A percentile compares a stretch with the other conserved stretches of the same genome.
Conservation (phyloP, 2,329 filamentous ascomycete genomes). For the Magnaporthiopsis poae region DNA sequence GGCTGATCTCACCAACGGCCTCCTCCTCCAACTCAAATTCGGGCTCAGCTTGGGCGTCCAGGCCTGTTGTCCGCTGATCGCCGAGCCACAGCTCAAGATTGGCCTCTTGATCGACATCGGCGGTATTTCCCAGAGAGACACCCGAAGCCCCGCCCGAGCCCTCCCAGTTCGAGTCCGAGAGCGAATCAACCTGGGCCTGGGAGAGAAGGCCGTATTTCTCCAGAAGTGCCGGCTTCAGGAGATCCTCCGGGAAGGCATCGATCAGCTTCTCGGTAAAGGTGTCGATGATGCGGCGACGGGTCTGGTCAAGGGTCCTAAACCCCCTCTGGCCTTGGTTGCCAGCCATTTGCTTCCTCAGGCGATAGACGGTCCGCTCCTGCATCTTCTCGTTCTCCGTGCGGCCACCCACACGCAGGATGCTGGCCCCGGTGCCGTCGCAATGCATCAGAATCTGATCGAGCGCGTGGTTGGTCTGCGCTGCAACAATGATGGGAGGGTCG, state of each 20-base stretch:
- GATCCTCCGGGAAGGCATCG: slow-evolving; percentile 27
- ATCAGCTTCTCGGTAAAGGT: slow-evolving; percentile 32
- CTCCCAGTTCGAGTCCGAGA: slow-evolving; percentile 39
- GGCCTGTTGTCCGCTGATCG: slow-evolving; percentile 40
- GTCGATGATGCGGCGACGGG: slow-evolving; percentile 19
- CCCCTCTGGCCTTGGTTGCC: slow-evolving; percentile 16
- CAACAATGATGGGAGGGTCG: slow-evolving; percentile 63
- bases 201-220: slow-evolving; percentile 48
- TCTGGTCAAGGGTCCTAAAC: slow-evolving; percentile 19
- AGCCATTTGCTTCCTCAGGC: slow-evolving; percentile 35
- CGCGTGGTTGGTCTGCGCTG: slow-evolving; percentile 85
- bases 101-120: slow-evolving; percentile 10
- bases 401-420: slow-evolving; percentile 54
- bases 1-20: slow-evolving; percentile 42
- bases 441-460: slow-evolving; percentile 69
- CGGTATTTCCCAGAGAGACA: neutral
- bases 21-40: slow-evolving; percentile 35
- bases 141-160: neutral
- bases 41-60: slow-evolving; percentile 19
- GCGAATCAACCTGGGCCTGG: slow-evolving; percentile 50
- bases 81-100: slow-evolving; percentile 32
- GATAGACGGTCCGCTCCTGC: slow-evolving; percentile 55
- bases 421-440: slow-evolving; percentile 41
- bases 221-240: slow-evolving; percentile 47
- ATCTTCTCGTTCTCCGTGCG: slow-evolving; percentile 58